Evolutionary conservation across 208 protist genomes (phyloP), one percentile per base, ranked within the genome.

Genomic region (Vickermania ingenoplastis): DNA sequence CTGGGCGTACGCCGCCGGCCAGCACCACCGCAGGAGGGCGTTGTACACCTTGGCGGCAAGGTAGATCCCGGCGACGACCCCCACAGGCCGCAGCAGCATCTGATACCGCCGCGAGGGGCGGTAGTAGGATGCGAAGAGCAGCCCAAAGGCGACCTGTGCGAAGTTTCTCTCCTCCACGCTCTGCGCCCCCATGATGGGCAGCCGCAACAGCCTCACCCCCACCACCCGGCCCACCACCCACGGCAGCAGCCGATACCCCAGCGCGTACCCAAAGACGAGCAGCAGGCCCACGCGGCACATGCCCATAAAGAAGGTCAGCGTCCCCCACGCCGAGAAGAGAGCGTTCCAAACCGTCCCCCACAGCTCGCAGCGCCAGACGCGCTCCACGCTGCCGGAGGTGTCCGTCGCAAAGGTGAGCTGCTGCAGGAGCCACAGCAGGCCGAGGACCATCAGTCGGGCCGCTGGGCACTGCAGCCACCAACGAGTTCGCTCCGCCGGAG

Each of bases 301-400:
- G 29, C 72, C 65, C 67, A 83, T 65, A 49, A 74, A 79, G 67
- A 83, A 79, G 55, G 77, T 26, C 14, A 64, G 63, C 3, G 63
- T 57, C 13, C 17, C 53, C 75, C 75, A 82, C 31, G 30, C 54
- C 36, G 59, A 53, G 29, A 67, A 58, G n/a, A 67, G 11, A 3
- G 67, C 45, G 49, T 74, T 74, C 21, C 65, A 53, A 24, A 63
- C 49, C 5, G 57, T 73, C 28, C 63, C 65, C 64, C 62, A 75
- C 31, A 77, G 61, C 2, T 59, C 64, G 24, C 56, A 72, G 36
- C 61, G 27, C 3, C 66, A 54, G 21, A 67, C 51, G 22, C 59
- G 55, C 31, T 59, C 67, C 41, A 23, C 56, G 2, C 31, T 41
- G 1, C 53, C 63, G n/a, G 70, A 57, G 54, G 66, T 28, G 29